Base-by-base conservation (phyloP, 805 yeast species). In the Saccharomycopsis javanensis region DNA sequence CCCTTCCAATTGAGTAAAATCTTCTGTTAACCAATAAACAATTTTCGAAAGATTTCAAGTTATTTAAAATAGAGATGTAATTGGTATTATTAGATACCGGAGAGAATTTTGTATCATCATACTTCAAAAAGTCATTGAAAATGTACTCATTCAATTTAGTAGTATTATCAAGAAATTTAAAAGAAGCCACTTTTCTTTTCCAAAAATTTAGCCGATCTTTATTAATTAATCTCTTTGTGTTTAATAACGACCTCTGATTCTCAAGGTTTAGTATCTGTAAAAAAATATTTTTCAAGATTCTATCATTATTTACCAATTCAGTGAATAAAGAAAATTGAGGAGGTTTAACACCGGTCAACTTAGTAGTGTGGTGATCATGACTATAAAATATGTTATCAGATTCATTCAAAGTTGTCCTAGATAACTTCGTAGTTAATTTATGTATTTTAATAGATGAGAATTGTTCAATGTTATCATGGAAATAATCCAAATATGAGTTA, bases 1-100 rank as follows among this genome's bases (percentile, higher is more conserved):
- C 81, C 46, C 68, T 64, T 0, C 94, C 75, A 1, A 81, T 70
- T 13, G 71, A 71, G 64, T 81, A 66, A 86, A 95, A 90, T 25
- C 82, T 65, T 60, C 74, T 79, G 71, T 83, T 86, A 11, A 91
- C 96, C 53, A 79, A 67, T 52, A 88, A 67, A 66, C 96, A 89
- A 62, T 75, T 79, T 69, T 73, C 77, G 28, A 88, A 65, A 5
- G 76, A 72, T 30, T 68, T 55, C 23, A 51, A 31, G 55, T 58
- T 23, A 61, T 27, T 38, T 63, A 51, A 54, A 53, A 33, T 57
- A 37, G 51, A 48, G 56, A 20, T 48, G 16, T 25, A 20, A 57
- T 64, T 50, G 6, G 38, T 37, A 23, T 27, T 42, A 23, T 52
- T 52, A 11, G 51, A 48, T 25, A 48, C 48, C 1, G 28, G 48